These are phyloP conservation scores for Pisolithus tinctorius DNA, from an alignment of 768 basidiomycete genomes.

Conservation along the genomic window DNA sequence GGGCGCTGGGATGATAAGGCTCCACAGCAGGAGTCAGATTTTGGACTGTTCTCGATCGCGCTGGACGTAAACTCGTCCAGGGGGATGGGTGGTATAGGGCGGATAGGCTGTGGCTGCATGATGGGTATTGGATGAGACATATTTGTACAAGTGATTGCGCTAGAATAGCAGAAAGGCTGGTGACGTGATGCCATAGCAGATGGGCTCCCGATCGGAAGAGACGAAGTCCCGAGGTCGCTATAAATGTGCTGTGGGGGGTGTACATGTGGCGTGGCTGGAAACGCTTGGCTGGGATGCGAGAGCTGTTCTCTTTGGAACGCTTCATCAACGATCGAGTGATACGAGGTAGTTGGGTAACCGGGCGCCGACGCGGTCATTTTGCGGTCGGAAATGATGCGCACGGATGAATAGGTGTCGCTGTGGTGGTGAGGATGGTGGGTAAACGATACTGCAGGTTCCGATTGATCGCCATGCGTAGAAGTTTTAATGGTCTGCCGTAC, in stretches of 20 bases:
- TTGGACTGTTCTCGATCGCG: slow-evolving; percentile 10
- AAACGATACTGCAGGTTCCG: slow-evolving; percentile 16
- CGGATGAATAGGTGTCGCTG: slow-evolving; percentile 8
- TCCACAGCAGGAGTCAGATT: background rate
- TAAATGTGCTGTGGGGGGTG: slow-evolving; percentile 16
- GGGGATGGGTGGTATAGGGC: slow-evolving; percentile 29
- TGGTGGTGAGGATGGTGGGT: slow-evolving; percentile 2
- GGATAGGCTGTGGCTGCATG: slow-evolving; percentile 27
- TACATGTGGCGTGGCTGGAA: slow-evolving; percentile 6
- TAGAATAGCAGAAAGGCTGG: slow-evolving; percentile 19
- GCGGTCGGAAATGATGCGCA: slow-evolving; percentile 12
- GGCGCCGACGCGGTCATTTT: slow-evolving; percentile 27
- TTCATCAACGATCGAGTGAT: slow-evolving; percentile 7
- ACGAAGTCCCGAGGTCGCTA: slow-evolving; percentile 17
- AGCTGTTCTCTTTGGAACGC: slow-evolving; percentile 13
- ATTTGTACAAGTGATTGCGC: slow-evolving; percentile 18
- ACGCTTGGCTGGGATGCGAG: slow-evolving; percentile 4
- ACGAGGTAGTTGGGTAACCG: slow-evolving; percentile 22
- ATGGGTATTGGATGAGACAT: slow-evolving; percentile 19
- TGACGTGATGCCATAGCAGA: slow-evolving; percentile 16
- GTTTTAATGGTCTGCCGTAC: slow-evolving; percentile 22
- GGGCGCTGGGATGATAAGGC: slow-evolving; percentile 1
- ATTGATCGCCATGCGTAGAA: slow-evolving; percentile 25
- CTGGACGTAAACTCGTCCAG: slow-evolving; percentile 20
- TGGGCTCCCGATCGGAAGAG: slow-evolving; percentile 15